Percentiles rank a stretch among this genome's conserved stretches.
Conservation (phyloP, 1,139 yeast genomes). For the Candida labiduridarum region DNA sequence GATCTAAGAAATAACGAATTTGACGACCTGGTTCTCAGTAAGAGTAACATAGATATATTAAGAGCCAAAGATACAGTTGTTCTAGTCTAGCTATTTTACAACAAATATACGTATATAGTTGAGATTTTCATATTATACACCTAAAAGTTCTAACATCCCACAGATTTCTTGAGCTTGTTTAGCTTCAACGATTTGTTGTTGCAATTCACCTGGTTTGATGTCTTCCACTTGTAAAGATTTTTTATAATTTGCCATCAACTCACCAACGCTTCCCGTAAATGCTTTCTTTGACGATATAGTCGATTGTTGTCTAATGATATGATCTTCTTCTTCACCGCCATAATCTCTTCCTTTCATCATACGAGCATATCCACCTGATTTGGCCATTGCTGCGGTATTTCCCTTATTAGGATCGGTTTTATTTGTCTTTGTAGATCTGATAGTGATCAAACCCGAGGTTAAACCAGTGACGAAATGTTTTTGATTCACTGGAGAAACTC, state of each 20-base stretch:
- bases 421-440: conserved; percentile 81
- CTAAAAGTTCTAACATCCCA: conserved; percentile 89
- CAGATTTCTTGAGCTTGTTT: conserved; percentile 86
- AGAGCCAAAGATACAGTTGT: not conserved
- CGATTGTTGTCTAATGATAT: conserved; percentile 40
- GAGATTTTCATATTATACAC: conserved; percentile 29
- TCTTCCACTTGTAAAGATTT: conserved; percentile 73
- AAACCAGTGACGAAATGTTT: conserved; percentile 95
- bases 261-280: conserved; percentile 79
- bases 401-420: not conserved
- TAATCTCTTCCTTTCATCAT: conserved; percentile 93
- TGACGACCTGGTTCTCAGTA: not conserved
- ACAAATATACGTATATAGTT: no score
- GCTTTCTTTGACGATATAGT: conserved; percentile 36
- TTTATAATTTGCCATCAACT: conserved; percentile 85
- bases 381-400: conserved; percentile 22
- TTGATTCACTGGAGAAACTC: conserved; percentile 74
- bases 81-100: not conserved
- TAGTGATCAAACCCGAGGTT: conserved; percentile 83
- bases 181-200: conserved; percentile 70
- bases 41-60: not conserved
- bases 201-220: conserved; percentile 77
- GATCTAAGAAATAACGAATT: not conserved
- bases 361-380: conserved; percentile 61
- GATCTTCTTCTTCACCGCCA: conserved; percentile 84